Conservation (phyloP, 176 grass and related monocot species). For the Carex cristatella region DNA sequence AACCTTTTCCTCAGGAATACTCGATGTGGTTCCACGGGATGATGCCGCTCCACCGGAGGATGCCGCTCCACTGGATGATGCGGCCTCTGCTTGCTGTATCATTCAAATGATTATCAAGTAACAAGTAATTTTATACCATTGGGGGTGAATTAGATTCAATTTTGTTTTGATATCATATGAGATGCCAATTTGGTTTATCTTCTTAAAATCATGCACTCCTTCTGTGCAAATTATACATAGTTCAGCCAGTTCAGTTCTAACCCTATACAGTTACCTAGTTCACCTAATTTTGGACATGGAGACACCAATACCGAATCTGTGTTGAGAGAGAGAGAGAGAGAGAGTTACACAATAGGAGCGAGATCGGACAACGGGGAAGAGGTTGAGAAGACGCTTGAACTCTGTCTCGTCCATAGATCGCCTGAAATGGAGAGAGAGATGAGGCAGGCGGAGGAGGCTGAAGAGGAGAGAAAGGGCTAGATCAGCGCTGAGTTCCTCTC, state of each 20-base stretch:
- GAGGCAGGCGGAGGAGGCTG: neutral
- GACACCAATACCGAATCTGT: neutral
- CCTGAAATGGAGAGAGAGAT: neutral
- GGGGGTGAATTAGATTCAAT: too few relatives aligned
- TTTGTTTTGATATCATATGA: neutral
- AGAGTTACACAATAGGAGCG: slow-evolving; percentile 71
- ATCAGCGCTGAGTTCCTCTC: neutral
- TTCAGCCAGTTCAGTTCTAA: neutral
- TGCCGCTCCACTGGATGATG: slow-evolving; percentile 6
- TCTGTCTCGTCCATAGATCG: slow-evolving; percentile 75
- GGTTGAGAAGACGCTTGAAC: slow-evolving; percentile 72
- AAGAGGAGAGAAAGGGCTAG: neutral
- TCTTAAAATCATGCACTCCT: neutral
- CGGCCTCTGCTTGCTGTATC: slow-evolving; percentile 9
- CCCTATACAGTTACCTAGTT: neutral
- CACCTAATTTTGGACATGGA: neutral
- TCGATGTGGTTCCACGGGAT: neutral
- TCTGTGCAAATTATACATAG: neutral
- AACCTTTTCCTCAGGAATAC: neutral
- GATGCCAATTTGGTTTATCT: neutral
- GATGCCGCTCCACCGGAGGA: neutral
- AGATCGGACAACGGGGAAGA: slow-evolving; percentile 76
- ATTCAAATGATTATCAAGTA: neutral
- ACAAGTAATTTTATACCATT: neutral
- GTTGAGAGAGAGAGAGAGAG: neutral